phyloP scores from a whole-genome alignment of 2,329 filamentous ascomycete genomes.

The Penicillium decumbens region DNA sequence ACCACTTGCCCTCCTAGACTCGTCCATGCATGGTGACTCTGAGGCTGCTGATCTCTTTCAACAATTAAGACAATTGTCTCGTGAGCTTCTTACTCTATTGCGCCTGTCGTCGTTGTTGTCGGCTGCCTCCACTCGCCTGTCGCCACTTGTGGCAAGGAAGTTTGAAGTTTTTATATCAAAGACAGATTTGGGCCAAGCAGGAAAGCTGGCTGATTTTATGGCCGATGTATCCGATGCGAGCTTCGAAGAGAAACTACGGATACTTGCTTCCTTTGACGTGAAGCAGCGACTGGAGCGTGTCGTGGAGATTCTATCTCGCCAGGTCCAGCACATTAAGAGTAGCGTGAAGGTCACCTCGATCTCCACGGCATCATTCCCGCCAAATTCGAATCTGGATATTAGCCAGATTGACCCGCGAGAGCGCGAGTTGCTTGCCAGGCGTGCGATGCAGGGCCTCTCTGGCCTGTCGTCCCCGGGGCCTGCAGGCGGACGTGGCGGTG shows the following conservation, averaged over 20 bases:
- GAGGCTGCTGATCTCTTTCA: constrained; percentile 68
- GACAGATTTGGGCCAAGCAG: constrained; percentile 77
- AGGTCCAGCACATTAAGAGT: constrained; percentile 78
- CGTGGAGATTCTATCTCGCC: constrained; percentile 75
- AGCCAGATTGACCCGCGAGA: constrained; percentile 48
- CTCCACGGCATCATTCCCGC: constrained; percentile 60
- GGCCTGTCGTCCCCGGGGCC: constrained; percentile 41
- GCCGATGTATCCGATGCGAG: constrained; percentile 82
- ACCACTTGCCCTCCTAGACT: constrained; percentile 24
- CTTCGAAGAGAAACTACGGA: constrained; percentile 84
- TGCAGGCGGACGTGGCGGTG: constrained; percentile 44
- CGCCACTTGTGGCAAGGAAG: constrained; percentile 77
- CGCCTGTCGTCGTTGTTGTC: constrained; percentile 80
- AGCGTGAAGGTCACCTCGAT: constrained; percentile 81
- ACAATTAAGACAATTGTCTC: constrained; percentile 75
- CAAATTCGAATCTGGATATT: constrained; percentile 56
- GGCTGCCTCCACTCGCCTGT: constrained; percentile 63
- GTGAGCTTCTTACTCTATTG: constrained; percentile 79
- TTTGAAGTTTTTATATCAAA: constrained; percentile 82
- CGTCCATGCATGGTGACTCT: constrained; percentile 50
- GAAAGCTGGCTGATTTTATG: constrained; percentile 91
- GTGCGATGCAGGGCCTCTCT: constrained; percentile 43
- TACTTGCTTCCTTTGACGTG: constrained; percentile 75
- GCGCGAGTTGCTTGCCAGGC: constrained; percentile 41
- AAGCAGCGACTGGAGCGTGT: constrained; percentile 75